Conservation (phyloP, 2,329 filamentous ascomycete genomes). For the Colletotrichum lupini region DNA sequence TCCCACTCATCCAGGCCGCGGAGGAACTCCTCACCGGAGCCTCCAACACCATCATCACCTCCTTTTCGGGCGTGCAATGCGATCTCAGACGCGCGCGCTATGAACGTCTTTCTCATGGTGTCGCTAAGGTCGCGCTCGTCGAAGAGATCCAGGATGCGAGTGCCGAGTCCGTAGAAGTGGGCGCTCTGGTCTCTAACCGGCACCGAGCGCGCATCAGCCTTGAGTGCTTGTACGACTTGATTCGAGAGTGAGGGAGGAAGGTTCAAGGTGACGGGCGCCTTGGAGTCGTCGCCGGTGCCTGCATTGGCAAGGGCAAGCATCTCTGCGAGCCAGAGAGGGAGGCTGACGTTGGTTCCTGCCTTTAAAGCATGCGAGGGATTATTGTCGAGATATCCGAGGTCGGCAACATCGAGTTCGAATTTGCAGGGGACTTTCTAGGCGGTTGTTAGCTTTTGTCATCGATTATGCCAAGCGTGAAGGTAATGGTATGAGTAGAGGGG, state of each 20-base stretch:
- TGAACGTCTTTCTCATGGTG: constrained; percentile 82
- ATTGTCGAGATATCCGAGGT: constrained; percentile 90
- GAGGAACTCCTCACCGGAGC: constrained; percentile 83
- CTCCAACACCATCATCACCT: constrained; percentile 69
- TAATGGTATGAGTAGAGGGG: neutral
- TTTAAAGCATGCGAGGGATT: constrained; percentile 79
- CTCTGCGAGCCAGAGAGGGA: constrained; percentile 94
- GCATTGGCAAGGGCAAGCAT: constrained; percentile 82
- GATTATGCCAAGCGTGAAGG: neutral
- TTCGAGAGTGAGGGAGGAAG: constrained; percentile 81
- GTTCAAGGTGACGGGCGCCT: constrained; percentile 81
- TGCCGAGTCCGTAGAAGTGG: constrained; percentile 89
- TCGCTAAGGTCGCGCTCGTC: constrained; percentile 83
- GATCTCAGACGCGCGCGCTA: constrained; percentile 82
- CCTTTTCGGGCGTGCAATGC: constrained; percentile 91
- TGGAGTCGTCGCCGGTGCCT: constrained; percentile 50
- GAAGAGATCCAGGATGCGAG: constrained; percentile 88
- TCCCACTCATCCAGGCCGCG: constrained; percentile 92
- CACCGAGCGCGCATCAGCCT: constrained; percentile 88
- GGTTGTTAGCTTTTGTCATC: neutral
- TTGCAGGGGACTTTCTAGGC: constrained; percentile 91
- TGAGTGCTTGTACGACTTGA: constrained; percentile 87
- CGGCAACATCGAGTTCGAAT: constrained; percentile 89
- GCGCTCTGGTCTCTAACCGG: constrained; percentile 84
- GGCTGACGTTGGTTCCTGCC: constrained; percentile 79